Evolutionary conservation across 371 early-diverging fungal genomes (phyloP), one percentile per base, ranked within the genome.

Genomic region (Apophysomyces sp.): DNA sequence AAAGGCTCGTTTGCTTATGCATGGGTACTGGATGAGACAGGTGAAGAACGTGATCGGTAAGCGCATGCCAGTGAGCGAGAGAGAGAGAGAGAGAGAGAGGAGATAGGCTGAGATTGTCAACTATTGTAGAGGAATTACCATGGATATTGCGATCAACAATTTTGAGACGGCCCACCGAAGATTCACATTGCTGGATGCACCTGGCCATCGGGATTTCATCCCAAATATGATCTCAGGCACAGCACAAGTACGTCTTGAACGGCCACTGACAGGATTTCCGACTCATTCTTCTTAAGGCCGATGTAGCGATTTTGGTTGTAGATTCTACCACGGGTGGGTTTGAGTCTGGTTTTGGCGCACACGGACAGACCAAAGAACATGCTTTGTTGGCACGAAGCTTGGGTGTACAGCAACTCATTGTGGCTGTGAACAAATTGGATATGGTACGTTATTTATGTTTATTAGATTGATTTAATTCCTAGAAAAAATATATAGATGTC

Each of bases 191-290:
- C 64, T 98, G 60, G 99, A 98, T 77, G 97, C 99, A 0, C 99
- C 99, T 8, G 99, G 99, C 0, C 99, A 99, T 73, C 89, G 95
- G 51, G 97, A 98, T 76, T 99, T 98, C 76, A 92, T 99, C 49
- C 96, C 98, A n/a, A 96, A 96, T 71, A 99, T 99, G 99, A 99
- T 99, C 60, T 89, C 91, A 1, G 99, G 99, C 8, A 97, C 99
- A 0, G 88, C 94, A 24, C 99, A 97, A 61, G 79, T 77, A 67
- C n/a, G n/a, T n/a, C n/a, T n/a, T n/a, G n/a, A n/a, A n/a, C n/a
- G n/a, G n/a, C n/a, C n/a, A n/a, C n/a, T n/a, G n/a, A n/a, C n/a
- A n/a, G n/a, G n/a, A n/a, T n/a, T n/a, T n/a, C n/a, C 29, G 26
- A 31, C n/a, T 28, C 8, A n/a, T 29, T 24, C 18, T 55, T 16